Base-by-base conservation (phyloP, 2,329 filamentous ascomycete species). In the Diaporthe amygdali region DNA sequence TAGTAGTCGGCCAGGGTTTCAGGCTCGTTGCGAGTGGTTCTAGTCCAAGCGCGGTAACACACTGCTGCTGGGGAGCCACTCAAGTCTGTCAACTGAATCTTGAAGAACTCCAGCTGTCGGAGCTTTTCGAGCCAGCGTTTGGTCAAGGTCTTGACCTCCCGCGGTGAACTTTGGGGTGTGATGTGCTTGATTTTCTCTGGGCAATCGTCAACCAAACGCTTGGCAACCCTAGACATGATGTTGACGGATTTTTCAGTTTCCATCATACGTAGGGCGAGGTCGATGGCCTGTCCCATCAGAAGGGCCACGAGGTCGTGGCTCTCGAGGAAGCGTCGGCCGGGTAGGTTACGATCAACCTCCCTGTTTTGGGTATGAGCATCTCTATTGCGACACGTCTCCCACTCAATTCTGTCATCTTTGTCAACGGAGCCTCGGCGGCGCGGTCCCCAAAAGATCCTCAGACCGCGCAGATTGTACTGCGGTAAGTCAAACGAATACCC, bases 231-330 rank as follows among this genome's bases (percentile, higher is more conserved):
- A 27, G 34, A 14, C 54, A 59, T 59, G 54, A 59, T 59, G 3
- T 9, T 4, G 5, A 41, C 25, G 3, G 54, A 59, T 34, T 41
- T 59, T 2, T 39, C 14, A 8, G 54, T 41, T 8, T 59, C 54
- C 34, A 41, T 20, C 34, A 59, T 14, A 22, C 34, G 34, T 6
- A 59, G 34, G 2, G 34, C 32, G 14, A 59, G 54, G 22, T 41
- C 54, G 22, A 41, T 59, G 3, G 54, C 34, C n/a, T 27, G 54
- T 4, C 54, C 34, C 10, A 59, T 17, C 9, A 1, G 22, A 3
- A 20, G 0, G 4, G 54, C 5, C 4, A 20, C n/a, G 22, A 7
- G 12, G 22, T 10, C 1, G 6, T 9, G 1, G 12, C 2, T 12
- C 10, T 5, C 32, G 5, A 59, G 2, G 22, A 41, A 59, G n/a